These are phyloP conservation scores for Mycena alexandri DNA, from an alignment of 768 basidiomycete genomes.

Conservation along the genomic window DNA sequence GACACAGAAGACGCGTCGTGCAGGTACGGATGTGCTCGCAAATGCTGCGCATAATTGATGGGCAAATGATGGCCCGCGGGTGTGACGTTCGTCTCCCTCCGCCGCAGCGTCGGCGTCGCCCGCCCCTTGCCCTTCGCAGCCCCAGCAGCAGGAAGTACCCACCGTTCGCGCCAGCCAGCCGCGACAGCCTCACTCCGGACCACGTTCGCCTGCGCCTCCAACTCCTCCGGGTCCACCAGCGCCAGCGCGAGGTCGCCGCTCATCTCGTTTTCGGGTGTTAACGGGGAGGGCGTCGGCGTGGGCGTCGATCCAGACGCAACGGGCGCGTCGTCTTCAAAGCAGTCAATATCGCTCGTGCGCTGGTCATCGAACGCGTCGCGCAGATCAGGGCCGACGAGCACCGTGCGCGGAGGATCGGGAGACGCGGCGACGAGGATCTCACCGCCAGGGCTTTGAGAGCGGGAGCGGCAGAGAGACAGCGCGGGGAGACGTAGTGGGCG, in stretches of 20 bases:
- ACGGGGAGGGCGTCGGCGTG: constrained; percentile 42
- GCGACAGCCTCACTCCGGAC: constrained; percentile 58
- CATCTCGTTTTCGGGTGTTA: constrained; percentile 42
- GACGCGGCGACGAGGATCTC: constrained; percentile 27
- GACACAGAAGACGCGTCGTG: constrained; percentile 33
- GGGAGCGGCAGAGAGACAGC: constrained; percentile 30
- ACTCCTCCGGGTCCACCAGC: constrained; percentile 46
- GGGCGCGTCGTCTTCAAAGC: constrained; percentile 46
- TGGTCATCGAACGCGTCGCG: constrained; percentile 58
- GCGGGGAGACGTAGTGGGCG: constrained; percentile 26
- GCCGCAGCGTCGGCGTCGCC: constrained; percentile 47
- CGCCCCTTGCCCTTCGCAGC: constrained; percentile 55
- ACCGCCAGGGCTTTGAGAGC: constrained; percentile 11
- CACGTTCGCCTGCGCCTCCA: constrained; percentile 41
- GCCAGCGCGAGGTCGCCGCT: constrained; percentile 41
- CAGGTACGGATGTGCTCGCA: constrained; percentile 40
- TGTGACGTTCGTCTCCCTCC: constrained; percentile 62
- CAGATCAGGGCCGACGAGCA: constrained; percentile 57
- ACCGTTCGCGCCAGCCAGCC: constrained; percentile 67
- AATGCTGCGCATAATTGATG: constrained; percentile 28
- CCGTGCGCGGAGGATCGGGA: constrained; percentile 22
- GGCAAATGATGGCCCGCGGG: constrained; percentile 53
- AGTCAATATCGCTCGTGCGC: constrained; percentile 60
- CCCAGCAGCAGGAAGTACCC: constrained; percentile 48
- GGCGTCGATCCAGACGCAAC: constrained; percentile 43